Evolutionary conservation across 2,329 filamentous ascomycete genomes (phyloP), one percentile per base, ranked within the genome.

Genomic region (Thelonectria discophora): DNA sequence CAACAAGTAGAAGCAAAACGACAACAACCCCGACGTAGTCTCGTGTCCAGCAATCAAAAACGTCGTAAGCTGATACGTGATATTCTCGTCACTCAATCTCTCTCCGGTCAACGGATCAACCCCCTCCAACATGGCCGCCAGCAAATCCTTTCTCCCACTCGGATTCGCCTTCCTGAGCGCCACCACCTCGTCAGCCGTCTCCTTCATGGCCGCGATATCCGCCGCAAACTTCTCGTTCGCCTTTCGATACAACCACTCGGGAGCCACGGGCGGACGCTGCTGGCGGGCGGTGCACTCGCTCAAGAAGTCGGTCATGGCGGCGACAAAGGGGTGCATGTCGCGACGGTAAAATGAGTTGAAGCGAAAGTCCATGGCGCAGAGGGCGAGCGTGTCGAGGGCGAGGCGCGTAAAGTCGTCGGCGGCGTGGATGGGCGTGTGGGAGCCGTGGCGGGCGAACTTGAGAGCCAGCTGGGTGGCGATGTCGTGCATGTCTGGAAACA

Each of bases 321-420:
- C 74, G 40, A 92, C 81, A 67, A 93, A 93, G 0, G 90, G 89
- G 66, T 93, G 90, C 73, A 90, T 78, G 9, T 86, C 80, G 13
- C 90, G 84, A 27, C 82, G 81, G 71, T 93, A 93, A 75, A 89
- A 92, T 1, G 86, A 89, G 76, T 93, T 93, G 81, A 93, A 93
- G 17, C 90, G 86, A 61, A 83, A 89, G 39, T 85, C 85, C 86
- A 91, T 90, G n/a, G 86, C 80, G 73, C 89, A 90, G 3, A 93
- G 81, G 1, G 88, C 88, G 9, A 93, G 82, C 0, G 89, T 90
- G 72, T 93, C 90, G 2, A 93, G 82, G 0, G 90, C 87, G 32
- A 93, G 78, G n/a, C 90, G 84, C 2, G 90, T 91, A 64, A 91
- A 91, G 73, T 92, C 88, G 17, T 90, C 87, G 0, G 85, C 82